Evolutionary conservation across 768 basidiomycete genomes (phyloP).

Genomic region (Nidularia sp.): DNA sequence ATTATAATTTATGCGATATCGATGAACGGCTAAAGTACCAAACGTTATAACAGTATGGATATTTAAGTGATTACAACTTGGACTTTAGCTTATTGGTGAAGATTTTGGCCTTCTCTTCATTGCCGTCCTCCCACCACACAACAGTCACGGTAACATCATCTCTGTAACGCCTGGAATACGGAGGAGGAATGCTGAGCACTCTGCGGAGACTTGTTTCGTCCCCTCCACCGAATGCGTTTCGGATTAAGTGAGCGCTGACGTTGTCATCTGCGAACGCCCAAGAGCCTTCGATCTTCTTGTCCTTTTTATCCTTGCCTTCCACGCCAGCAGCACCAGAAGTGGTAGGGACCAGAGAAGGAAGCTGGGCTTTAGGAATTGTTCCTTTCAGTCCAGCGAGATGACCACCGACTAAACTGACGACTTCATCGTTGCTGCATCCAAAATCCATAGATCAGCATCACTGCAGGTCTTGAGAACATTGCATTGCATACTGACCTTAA

Average conservation of each 20-base stretch:
- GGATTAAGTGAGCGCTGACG: conserved; percentile 75
- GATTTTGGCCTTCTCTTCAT: conserved; percentile 34
- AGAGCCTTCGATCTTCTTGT: conserved; percentile 33
- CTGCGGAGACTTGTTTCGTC: conserved; percentile 54
- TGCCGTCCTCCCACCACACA: conserved; percentile 77
- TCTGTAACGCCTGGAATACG: conserved; percentile 69
- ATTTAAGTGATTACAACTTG: conserved; percentile 34
- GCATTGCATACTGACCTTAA: conserved; percentile 31
- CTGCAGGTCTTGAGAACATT: too few species aligned
- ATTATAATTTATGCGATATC: too few species aligned
- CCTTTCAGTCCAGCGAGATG: conserved; percentile 73
- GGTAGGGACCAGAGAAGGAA: conserved; percentile 55
- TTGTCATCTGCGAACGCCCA: conserved; percentile 85
- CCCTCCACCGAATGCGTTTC: conserved; percentile 91
- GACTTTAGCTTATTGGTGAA: conserved; percentile 44
- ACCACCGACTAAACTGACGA: conserved; percentile 82
- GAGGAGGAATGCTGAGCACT: conserved; percentile 79
- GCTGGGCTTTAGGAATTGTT: conserved; percentile 50
- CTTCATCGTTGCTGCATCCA: conserved; percentile 65
- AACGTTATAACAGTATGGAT: background rate
- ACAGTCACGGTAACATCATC: conserved; percentile 87
- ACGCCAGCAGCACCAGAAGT: conserved; percentile 49
- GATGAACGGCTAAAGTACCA: too few species aligned
- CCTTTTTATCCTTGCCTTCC: conserved; percentile 56
- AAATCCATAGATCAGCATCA: too few species aligned